These are phyloP conservation scores for Colletotrichum sp. DNA, from an alignment of 2,329 filamentous ascomycete genomes.

Conservation along the genomic window DNA sequence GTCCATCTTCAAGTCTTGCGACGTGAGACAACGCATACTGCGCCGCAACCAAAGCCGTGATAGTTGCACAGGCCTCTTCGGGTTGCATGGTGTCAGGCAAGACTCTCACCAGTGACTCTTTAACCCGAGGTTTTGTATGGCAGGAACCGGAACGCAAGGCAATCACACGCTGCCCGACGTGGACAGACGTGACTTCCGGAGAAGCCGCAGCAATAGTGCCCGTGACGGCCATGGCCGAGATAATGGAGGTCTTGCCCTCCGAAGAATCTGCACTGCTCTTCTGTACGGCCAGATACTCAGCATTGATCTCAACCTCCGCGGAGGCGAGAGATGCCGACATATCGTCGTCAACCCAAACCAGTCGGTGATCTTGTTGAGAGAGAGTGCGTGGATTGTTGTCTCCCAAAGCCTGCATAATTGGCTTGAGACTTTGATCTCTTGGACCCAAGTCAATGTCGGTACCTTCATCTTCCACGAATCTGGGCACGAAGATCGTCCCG, in stretches of 20 bases:
- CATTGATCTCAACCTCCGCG: not conserved
- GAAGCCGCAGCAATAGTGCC: not conserved
- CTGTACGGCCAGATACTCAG: not conserved
- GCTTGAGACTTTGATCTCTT: not conserved
- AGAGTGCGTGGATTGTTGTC: not conserved
- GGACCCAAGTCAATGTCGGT: not conserved
- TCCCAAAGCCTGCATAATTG: not conserved
- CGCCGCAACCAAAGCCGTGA: not conserved
- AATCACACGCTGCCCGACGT: not conserved
- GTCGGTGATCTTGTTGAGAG: not conserved
- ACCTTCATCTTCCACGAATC: conserved; percentile 8
- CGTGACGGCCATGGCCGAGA: not conserved
- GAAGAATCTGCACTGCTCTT: not conserved
- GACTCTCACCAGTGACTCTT: not conserved
- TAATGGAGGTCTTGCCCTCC: not conserved
- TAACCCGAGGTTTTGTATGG: not conserved
- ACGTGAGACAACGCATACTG: conserved; percentile 28
- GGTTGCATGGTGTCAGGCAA: not conserved
- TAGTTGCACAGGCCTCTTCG: not conserved
- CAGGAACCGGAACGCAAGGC: not conserved
- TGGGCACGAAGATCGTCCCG: conserved; percentile 10
- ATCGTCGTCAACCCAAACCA: not conserved
- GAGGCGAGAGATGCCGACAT: not conserved
- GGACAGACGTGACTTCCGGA: not conserved
- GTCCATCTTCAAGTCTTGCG: conserved; percentile 29